Evolutionary conservation across 1,284 basidiomycete genomes (phyloP).

Genomic region (Porogramme epimiltina): DNA sequence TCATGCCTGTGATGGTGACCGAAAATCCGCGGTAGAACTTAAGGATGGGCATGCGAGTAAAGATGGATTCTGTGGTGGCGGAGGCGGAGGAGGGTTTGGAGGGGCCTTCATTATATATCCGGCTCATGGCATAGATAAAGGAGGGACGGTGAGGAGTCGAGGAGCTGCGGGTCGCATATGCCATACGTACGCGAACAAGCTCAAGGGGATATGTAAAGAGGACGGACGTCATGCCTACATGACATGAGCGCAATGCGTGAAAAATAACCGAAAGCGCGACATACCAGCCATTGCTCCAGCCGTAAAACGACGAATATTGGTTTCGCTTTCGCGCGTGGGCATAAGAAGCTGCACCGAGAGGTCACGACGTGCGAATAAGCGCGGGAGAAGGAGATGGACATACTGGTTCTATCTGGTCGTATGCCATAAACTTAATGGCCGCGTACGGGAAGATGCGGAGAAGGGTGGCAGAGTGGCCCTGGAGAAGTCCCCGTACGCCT

Average conservation of each 20-base stretch:
- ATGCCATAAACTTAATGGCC: constrained; percentile 97
- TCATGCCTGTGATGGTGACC: constrained; percentile 89
- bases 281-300: constrained; percentile 89
- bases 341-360: constrained; percentile 62
- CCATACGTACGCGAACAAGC: constrained; percentile 93
- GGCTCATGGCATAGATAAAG: constrained; percentile 59
- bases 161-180: constrained; percentile 72
- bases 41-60: constrained; percentile 67
- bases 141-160: constrained; percentile 46
- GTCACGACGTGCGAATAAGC: neutral
- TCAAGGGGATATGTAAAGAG: constrained; percentile 95
- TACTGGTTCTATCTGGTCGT: constrained; percentile 85
- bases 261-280: constrained; percentile 16
- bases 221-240: constrained; percentile 82
- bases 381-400: constrained; percentile 26
- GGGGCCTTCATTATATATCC: constrained; percentile 74
- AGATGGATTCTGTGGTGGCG: constrained; percentile 27
- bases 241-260: neutral
- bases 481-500: constrained; percentile 84
- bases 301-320: constrained; percentile 81
- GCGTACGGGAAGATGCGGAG: constrained; percentile 93
- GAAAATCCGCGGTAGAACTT: constrained; percentile 98
- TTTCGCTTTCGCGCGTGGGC: constrained; percentile 81
- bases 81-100: constrained; percentile 22
- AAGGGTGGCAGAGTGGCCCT: constrained; percentile 93